These are phyloP conservation scores for Globisporangium viniferum DNA, from an alignment of 352 stramenopile species.

Conservation along the genomic window DNA sequence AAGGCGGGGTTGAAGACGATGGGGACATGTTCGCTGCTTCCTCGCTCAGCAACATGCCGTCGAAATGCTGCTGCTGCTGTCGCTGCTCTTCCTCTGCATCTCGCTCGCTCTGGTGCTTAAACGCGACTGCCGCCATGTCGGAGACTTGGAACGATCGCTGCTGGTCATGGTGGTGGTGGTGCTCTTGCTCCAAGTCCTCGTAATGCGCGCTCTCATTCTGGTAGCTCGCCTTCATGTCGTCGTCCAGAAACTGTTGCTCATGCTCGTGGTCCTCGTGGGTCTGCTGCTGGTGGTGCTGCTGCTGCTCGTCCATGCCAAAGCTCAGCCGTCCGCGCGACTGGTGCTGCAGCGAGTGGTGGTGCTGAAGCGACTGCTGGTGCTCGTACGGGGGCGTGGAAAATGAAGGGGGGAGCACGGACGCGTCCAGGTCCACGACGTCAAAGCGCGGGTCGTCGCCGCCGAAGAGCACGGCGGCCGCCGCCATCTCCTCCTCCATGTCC, in stretches of 20 bases:
- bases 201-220: conserved; percentile 11
- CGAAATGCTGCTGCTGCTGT: conserved; percentile 12
- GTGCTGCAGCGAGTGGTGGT: background rate
- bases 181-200: background rate
- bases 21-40: conserved; percentile 1
- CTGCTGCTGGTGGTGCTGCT: background rate
- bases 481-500: conserved; percentile 53
- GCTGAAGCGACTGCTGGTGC: background rate
- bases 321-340: conserved; percentile 4
- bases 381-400: conserved; percentile 34
- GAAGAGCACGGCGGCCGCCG: conserved; percentile 51
- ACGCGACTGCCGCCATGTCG: background rate
- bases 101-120: background rate
- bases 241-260: conserved; percentile 3
- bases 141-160: background rate
- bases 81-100: conserved; percentile 6
- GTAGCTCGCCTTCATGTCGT: conserved; percentile 6
- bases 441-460: conserved; percentile 42
- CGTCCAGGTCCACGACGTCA: conserved; percentile 51
- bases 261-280: conserved; percentile 2
- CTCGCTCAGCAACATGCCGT: conserved; percentile 4
- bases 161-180: conserved; percentile 2
- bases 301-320: conserved; percentile 1
- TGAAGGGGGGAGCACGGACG: conserved; percentile 35
- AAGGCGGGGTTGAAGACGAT: background rate